These are phyloP conservation scores for Termitomyces heimii DNA, from an alignment of 768 basidiomycete species.

Conservation along the genomic window DNA sequence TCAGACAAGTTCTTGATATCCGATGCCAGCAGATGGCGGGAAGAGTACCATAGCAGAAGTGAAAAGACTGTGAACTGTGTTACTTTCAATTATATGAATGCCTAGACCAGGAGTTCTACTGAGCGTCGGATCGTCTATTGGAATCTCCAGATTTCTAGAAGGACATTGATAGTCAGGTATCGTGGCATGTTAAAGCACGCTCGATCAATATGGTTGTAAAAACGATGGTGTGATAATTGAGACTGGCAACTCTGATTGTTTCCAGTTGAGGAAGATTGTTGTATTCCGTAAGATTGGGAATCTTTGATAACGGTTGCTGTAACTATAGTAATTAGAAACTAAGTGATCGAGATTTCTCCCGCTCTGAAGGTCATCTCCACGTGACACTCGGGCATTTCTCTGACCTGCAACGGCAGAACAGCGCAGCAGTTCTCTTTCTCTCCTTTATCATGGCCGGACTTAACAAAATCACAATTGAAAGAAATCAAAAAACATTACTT, in stretches of 20 bases:
- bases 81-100: neutral
- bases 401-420: neutral
- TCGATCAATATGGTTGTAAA: neutral
- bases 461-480: slow-evolving; percentile 57
- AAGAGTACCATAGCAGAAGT: neutral
- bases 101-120: neutral
- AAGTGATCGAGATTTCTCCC: neutral
- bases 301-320: neutral
- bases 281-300: too few relatives aligned
- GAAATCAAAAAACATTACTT: slow-evolving; percentile 59
- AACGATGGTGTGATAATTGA: neutral
- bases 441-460: slow-evolving; percentile 26
- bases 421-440: neutral
- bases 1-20: neutral
- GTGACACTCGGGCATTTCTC: neutral
- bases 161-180: neutral
- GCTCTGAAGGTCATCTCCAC: neutral
- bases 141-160: neutral
- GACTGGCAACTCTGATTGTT: neutral
- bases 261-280: neutral
- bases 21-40: neutral
- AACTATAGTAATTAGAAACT: too few relatives aligned
- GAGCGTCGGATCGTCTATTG: neutral
- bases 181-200: neutral
- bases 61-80: neutral